phyloP scores from a whole-genome alignment of 2,329 filamentous ascomycete genomes.

The Monilinia polystroma region DNA sequence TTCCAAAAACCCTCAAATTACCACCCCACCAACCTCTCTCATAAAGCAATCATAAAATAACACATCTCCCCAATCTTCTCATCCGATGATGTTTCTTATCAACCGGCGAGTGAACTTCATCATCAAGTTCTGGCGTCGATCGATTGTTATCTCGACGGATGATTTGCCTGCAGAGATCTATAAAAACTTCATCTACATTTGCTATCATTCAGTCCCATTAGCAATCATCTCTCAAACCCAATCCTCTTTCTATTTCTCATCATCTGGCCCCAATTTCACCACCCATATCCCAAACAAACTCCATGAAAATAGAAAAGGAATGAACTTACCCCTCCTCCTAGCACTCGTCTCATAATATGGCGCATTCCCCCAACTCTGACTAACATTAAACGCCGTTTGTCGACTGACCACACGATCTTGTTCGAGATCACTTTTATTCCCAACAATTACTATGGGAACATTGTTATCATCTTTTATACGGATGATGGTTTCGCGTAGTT shows the following conservation, averaged over 20 bases:
- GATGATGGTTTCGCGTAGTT: conserved; percentile 70
- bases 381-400: conserved; percentile 63
- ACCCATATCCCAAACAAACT: neutral
- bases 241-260: neutral
- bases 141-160: conserved; percentile 54
- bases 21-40: neutral
- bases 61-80: conserved; percentile 19
- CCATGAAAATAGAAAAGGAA: neutral
- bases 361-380: conserved; percentile 68
- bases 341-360: conserved; percentile 74
- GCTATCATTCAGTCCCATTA: conserved; percentile 35
- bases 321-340: conserved; percentile 50
- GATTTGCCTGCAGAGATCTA: conserved; percentile 65
- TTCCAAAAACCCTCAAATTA: conserved; percentile 12
- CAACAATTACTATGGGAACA: conserved; percentile 69
- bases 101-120: conserved; percentile 17
- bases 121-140: conserved; percentile 20
- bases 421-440: conserved; percentile 73
- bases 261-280: neutral
- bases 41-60: conserved; percentile 20
- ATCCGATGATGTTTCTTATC: conserved; percentile 21
- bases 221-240: neutral
- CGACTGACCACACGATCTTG: conserved; percentile 67
- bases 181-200: conserved; percentile 72
- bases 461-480: conserved; percentile 71